A percentile compares a stretch with the other conserved stretches of the same genome.
phyloP scores from a whole-genome alignment of 495 filamentous ascomycete genomes.

The Penicillium fimorum region DNA sequence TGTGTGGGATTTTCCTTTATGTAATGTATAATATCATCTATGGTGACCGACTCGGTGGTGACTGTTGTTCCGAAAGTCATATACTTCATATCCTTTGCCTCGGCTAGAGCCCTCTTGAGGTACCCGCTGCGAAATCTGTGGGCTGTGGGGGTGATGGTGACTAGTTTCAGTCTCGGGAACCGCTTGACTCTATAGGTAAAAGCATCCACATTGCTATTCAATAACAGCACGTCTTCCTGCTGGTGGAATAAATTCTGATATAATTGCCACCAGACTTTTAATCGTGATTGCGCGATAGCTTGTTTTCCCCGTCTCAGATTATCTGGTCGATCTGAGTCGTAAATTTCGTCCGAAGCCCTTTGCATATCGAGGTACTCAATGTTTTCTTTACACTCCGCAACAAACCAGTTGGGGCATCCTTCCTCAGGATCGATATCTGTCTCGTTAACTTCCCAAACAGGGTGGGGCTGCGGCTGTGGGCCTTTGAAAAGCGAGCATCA shows the following conservation, averaged over 20 bases:
- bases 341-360: too few relatives aligned
- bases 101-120: too few relatives aligned
- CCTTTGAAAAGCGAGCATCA: conserved; percentile 12
- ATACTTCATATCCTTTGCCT: too few relatives aligned
- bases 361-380: neutral
- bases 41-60: too few relatives aligned
- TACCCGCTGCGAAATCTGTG: conserved; percentile 15
- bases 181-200: conserved; percentile 21
- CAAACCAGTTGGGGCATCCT: conserved; percentile 24
- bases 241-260: conserved; percentile 22
- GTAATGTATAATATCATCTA: too few relatives aligned
- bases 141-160: conserved; percentile 32
- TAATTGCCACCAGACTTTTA: conserved; percentile 21
- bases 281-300: conserved; percentile 12
- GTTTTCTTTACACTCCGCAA: conserved; percentile 19
- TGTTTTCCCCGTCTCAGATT: conserved; percentile 15
- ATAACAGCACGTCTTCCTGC: conserved; percentile 11
- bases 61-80: too few relatives aligned
- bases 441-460: too few relatives aligned
- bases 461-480: conserved; percentile 1
- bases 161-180: conserved; percentile 24
- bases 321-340: conserved; percentile 18
- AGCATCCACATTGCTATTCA: conserved; percentile 1
- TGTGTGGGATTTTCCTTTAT: conserved; percentile 13
- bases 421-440: conserved; percentile 8